These are phyloP conservation scores for Tetrapisispora iriomotensis DNA, from an alignment of 805 yeast genomes.

Conservation along the genomic window DNA sequence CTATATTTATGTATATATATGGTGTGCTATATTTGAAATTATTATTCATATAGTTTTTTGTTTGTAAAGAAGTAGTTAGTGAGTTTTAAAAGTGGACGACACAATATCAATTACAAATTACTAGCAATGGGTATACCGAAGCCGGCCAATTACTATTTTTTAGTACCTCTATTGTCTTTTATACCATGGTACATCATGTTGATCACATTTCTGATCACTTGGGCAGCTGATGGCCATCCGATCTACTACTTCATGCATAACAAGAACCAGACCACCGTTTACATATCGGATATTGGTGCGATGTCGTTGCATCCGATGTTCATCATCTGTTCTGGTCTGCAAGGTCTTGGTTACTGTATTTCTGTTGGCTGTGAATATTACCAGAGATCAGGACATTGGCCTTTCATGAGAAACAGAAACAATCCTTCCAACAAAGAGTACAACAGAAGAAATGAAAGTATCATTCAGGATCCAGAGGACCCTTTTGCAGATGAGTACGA, in stretches of 20 bases:
- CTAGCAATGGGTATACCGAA: conserved; percentile 6
- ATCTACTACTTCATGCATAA: conserved; percentile 45
- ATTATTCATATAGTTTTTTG: no score
- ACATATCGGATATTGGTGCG: conserved; percentile 82
- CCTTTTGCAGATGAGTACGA: conserved; percentile 4
- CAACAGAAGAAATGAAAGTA: background rate
- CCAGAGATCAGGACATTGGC: conserved; percentile 46
- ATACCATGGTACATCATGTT: conserved; percentile 89
- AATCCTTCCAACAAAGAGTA: conserved; percentile 3
- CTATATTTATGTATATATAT: no score
- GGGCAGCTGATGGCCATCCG: conserved; percentile 79
- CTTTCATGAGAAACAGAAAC: conserved; percentile 13
- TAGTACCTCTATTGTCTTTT: conserved; percentile 57
- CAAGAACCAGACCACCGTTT: conserved; percentile 42
- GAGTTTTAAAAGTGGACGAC: no score
- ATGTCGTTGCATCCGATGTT: conserved; percentile 78
- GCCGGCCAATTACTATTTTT: conserved; percentile 37
- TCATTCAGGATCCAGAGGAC: conserved; percentile 1
- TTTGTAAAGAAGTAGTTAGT: background rate
- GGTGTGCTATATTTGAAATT: no score
- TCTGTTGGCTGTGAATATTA: conserved; percentile 53
- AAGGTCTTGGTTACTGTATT: conserved; percentile 63
- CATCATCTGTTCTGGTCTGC: conserved; percentile 66
- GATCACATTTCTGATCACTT: conserved; percentile 61
- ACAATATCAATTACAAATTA: no score